Evolutionary conservation across 306 rosid species (phyloP), one percentile per base, ranked within the genome.

Genomic region (Corylus heterophylla): DNA sequence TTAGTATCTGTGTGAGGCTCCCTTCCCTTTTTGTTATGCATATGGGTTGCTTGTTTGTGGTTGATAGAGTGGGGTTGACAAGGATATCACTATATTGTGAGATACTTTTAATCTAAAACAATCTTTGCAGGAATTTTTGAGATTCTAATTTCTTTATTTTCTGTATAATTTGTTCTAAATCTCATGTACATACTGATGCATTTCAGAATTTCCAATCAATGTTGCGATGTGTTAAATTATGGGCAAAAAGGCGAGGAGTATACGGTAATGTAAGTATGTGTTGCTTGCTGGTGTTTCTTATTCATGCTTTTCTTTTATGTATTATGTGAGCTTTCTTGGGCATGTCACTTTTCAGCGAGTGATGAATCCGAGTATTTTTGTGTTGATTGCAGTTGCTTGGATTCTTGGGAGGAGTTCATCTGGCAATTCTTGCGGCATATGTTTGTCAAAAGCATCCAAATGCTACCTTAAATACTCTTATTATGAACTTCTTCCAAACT

Each of bases 241-340:
- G 90, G 90, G 90, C 90, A 25, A 87, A 87, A 87, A 78, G 84
- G 61, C 80, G 90, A 47, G 90, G 90, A 73, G 86, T 87, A n/a
- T 87, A 87, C 54, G 87, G 87, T 68, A 84, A 79, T n/a, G 90
- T 87, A 81, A 87, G 90, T 81, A 73, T 75, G 82, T 66, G 37
- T 69, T 48, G 55, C 49, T 8, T 42, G 8, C 45, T 6, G 45
- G 45, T 67, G 16, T 58, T 59, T 71, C 7, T 1, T 42, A 42
- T 80, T 11, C 31, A 17, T 80, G 48, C 49, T 75, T 50, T 29
- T 29, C 67, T 55, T 73, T 62, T 62, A 42, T 47, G 75, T 63
- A 42, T 48, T 61, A 56, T 72, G 56, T 31, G 69, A 59, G 50
- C 62, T 56, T 83, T 71, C 37, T 44, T 64, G 85, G 71, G 79